Percentiles rank a stretch among this genome's conserved stretches.
phyloP scores from a whole-genome alignment of 257 asterid species.

The Coffea eugenioides region DNA sequence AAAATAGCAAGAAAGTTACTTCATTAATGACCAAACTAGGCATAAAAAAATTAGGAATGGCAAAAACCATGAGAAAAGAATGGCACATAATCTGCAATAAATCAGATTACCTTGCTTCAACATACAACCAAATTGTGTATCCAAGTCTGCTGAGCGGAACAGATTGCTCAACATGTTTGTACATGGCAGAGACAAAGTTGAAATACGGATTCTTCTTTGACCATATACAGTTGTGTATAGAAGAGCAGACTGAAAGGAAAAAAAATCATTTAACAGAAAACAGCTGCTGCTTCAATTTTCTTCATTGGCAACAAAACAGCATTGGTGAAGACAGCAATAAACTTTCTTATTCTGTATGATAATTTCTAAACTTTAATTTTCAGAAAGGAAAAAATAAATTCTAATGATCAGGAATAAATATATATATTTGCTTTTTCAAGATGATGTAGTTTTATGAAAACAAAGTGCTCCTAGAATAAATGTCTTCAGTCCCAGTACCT shows the following conservation, averaged over 20 bases:
- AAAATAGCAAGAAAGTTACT: background rate
- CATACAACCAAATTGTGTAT: conserved; percentile 89
- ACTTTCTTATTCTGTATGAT: background rate
- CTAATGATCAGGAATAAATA: background rate
- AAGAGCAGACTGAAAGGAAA: conserved; percentile 74
- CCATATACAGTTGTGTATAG: conserved; percentile 94
- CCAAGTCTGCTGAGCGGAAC: conserved; percentile 95
- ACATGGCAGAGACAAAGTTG: conserved; percentile 92
- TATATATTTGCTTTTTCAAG: background rate
- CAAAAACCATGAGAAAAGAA: background rate
- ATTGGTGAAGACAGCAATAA: background rate
- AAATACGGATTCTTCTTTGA: conserved; percentile 95
- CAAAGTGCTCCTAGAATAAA: background rate
- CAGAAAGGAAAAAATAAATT: background rate
- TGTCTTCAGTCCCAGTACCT: conserved; percentile 44
- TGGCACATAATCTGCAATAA: conserved; percentile 2
- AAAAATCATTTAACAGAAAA: background rate
- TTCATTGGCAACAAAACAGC: background rate
- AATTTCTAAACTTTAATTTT: background rate
- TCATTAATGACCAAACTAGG: background rate
- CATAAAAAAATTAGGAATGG: background rate
- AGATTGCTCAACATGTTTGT: conserved; percentile 86
- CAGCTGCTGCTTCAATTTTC: background rate
- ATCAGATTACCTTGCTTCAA: conserved; percentile 69
- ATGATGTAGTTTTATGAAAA: background rate